Percentiles rank a stretch among this genome's conserved stretches.
phyloP scores from a whole-genome alignment of 495 filamentous ascomycete species.

The Paragyromitra xinjiangensis region DNA sequence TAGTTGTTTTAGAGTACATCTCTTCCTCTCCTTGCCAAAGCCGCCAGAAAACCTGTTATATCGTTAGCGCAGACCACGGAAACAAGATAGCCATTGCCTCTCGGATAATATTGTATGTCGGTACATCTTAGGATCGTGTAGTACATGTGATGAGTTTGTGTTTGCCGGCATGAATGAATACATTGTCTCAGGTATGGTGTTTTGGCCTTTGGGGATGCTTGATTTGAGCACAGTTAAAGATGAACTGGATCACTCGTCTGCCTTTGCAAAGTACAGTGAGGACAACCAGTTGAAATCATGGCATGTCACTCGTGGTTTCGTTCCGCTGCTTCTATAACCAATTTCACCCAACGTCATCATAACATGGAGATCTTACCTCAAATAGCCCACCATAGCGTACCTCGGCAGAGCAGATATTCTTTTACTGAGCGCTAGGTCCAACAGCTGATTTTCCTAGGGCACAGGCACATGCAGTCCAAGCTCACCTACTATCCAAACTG shows the following conservation, averaged over 20 bases:
- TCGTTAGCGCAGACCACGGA: not conserved
- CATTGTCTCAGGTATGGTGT: no score
- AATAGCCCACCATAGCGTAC: no score
- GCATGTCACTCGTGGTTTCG: conserved; percentile 1
- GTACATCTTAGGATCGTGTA: not conserved
- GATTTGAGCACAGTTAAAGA: not conserved
- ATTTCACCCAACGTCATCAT: not conserved
- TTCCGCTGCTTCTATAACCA: not conserved
- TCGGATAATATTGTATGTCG: not conserved
- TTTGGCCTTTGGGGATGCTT: not conserved
- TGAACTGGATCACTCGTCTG: no score
- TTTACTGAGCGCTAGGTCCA: no score
- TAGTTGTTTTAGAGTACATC: not conserved
- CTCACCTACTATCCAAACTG: no score
- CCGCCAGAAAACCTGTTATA: not conserved
- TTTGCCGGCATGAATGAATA: not conserved
- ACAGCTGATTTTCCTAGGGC: no score
- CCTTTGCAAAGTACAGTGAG: not conserved
- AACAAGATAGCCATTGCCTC: conserved; percentile 1
- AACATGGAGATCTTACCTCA: no score
- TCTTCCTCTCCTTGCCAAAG: not conserved
- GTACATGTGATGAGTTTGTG: not conserved
- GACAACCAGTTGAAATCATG: not conserved
- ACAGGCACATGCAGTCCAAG: no score
- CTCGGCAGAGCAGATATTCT: no score